Conservation (phyloP, 2,329 filamentous ascomycete species). For the Zopfia rhizophila region DNA sequence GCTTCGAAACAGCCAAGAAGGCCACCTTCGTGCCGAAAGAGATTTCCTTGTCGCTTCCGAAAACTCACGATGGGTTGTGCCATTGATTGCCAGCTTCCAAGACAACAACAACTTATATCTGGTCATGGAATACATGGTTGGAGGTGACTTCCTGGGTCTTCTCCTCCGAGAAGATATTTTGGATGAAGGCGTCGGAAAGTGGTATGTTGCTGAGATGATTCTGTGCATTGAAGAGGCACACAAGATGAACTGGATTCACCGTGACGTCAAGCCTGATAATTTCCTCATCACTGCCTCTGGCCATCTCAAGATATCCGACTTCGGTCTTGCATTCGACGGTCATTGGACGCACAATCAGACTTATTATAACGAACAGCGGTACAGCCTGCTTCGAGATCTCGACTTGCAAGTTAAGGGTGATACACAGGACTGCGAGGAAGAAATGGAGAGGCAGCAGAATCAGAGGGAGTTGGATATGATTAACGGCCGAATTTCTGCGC, state of each 20-base stretch:
- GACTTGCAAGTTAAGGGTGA: slow-evolving; percentile 80
- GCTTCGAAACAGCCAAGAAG: slow-evolving; percentile 90
- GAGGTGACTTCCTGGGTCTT: slow-evolving; percentile 90
- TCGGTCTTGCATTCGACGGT: slow-evolving; percentile 93
- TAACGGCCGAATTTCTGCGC: slow-evolving; percentile 35
- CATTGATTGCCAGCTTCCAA: slow-evolving; percentile 88
- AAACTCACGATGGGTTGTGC: slow-evolving; percentile 90
- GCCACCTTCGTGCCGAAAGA: slow-evolving; percentile 87
- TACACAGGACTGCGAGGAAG: slow-evolving; percentile 70
- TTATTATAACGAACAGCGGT: slow-evolving; percentile 86
- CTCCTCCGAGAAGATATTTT: slow-evolving; percentile 87
- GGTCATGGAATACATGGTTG: slow-evolving; percentile 98
- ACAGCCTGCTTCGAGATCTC: slow-evolving; percentile 79
- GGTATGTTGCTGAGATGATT: slow-evolving; percentile 96
- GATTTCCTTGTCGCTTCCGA: slow-evolving; percentile 92
- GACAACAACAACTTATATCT: slow-evolving; percentile 86
- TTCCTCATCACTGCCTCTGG: slow-evolving; percentile 90
- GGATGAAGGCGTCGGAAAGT: slow-evolving; percentile 79
- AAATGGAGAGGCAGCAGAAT: slow-evolving; percentile 40
- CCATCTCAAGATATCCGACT: slow-evolving; percentile 95
- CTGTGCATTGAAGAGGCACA: slow-evolving; percentile 94
- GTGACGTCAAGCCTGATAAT: slow-evolving; percentile 97
- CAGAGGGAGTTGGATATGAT: slow-evolving; percentile 49
- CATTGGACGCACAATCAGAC: slow-evolving; percentile 92
- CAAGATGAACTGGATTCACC: slow-evolving; percentile 87